These are phyloP conservation scores for Somion occarium DNA, from an alignment of 1,284 basidiomycete species.

Conservation along the genomic window DNA sequence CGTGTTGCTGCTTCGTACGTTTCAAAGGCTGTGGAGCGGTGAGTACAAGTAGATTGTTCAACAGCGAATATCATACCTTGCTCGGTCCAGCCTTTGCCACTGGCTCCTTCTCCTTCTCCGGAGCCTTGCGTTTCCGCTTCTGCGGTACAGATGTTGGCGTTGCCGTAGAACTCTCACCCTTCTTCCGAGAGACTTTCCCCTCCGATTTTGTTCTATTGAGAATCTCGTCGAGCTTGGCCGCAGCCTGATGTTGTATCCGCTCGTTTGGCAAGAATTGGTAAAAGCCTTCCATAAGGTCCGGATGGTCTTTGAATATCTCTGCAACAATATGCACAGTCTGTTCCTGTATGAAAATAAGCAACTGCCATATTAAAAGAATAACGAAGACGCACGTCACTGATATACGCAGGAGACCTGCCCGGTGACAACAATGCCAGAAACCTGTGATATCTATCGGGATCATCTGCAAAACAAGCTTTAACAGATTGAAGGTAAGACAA, in stretches of 20 bases:
- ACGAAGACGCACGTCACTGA: constrained; percentile 76
- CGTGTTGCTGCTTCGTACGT: constrained; percentile 24
- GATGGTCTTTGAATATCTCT: constrained; percentile 86
- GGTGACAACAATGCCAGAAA: constrained; percentile 96
- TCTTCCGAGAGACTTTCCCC: constrained; percentile 24
- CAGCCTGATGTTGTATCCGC: constrained; percentile 32
- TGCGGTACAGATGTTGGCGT: constrained; percentile 41
- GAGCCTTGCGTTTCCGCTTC: constrained; percentile 56
- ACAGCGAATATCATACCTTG: constrained; percentile 24
- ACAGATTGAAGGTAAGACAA: constrained; percentile 95
- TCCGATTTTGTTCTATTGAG: constrained; percentile 38
- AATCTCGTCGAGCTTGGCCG: constrained; percentile 33
- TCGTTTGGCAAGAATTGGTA: constrained; percentile 90
- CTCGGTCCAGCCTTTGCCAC: constrained; percentile 22
- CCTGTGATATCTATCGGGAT: constrained; percentile 95
- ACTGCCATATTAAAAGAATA: constrained; percentile 92
- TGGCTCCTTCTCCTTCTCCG: constrained; percentile 32
- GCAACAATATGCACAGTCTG: constrained; percentile 82
- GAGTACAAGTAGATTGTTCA: constrained; percentile 7
- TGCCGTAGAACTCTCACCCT: constrained; percentile 29
- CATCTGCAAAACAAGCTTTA: constrained; percentile 87
- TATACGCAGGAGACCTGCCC: constrained; percentile 90
- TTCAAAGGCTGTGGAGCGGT: neutral
- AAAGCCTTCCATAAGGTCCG: constrained; percentile 93
- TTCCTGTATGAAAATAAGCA: constrained; percentile 51